Percentiles rank a stretch among this genome's conserved stretches.
These are phyloP conservation scores for Salvia miltiorrhiza DNA, from an alignment of 257 asterid species.

Conservation along the genomic window DNA sequence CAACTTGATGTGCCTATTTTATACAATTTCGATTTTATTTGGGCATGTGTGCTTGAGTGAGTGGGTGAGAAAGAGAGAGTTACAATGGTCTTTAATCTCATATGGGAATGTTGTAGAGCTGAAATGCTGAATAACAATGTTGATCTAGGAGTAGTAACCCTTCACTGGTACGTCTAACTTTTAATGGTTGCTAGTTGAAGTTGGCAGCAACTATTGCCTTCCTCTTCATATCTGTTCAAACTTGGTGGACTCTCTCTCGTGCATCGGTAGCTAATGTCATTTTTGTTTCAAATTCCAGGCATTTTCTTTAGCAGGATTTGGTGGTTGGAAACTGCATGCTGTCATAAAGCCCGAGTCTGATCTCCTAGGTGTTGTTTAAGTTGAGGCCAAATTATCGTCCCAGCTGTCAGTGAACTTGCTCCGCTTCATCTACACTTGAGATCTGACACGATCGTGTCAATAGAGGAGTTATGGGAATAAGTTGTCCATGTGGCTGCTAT, in stretches of 20 bases:
- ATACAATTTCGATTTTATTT: not conserved
- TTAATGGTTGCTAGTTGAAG: not conserved
- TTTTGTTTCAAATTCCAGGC: constrained; percentile 50
- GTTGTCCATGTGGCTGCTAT: not conserved
- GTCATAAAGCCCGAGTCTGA: constrained; percentile 61
- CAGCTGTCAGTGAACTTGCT: constrained; percentile 11
- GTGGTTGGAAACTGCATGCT: constrained; percentile 90
- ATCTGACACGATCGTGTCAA: not conserved
- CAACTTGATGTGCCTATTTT: not conserved
- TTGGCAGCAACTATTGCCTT: constrained; percentile 2
- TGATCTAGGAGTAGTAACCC: not conserved
- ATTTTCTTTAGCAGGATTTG: constrained; percentile 79
- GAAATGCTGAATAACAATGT: not conserved
- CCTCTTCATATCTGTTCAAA: not conserved
- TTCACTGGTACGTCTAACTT: no score
- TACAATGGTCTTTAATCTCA: not conserved
- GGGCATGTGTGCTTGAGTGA: not conserved
- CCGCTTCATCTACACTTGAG: not conserved
- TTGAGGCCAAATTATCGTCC: constrained; percentile 7
- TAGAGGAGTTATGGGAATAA: constrained; percentile 10
- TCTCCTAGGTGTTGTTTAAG: constrained; percentile 18
- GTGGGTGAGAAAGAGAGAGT: not conserved
- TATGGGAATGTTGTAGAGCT: not conserved
- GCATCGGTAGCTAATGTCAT: constrained; percentile 16
- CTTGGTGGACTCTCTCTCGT: not conserved